Percentiles rank a stretch among this genome's conserved stretches.
Evolutionary conservation across 768 basidiomycete species (phyloP).

Genomic region (Leucocoprinus birnbaumii): DNA sequence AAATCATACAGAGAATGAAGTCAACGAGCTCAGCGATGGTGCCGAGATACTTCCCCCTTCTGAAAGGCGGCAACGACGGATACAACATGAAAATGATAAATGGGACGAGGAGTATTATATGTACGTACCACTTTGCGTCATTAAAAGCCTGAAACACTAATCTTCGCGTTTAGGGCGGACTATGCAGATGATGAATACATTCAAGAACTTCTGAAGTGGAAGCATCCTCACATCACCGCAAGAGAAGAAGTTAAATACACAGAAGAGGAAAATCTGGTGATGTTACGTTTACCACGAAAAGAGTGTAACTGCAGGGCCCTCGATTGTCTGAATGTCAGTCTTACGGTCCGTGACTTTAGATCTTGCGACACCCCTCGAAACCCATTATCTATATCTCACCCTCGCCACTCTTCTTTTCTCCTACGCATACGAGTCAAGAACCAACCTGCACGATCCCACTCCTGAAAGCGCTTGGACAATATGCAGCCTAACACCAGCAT

Average conservation of each 20-base stretch:
- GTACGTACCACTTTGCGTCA: constrained; percentile 31
- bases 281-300: constrained; percentile 56
- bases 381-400: constrained; percentile 62
- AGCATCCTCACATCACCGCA: constrained; percentile 45
- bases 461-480: constrained; percentile 90
- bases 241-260: constrained; percentile 48
- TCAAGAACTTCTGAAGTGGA: constrained; percentile 65
- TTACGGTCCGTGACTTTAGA: constrained; percentile 38
- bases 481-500: constrained; percentile 65
- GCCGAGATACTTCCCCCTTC: constrained; percentile 51
- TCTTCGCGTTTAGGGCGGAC: constrained; percentile 60
- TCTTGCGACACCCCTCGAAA: constrained; percentile 52
- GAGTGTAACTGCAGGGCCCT: constrained; percentile 39
- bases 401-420: constrained; percentile 73
- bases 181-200: constrained; percentile 77
- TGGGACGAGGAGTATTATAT: constrained; percentile 87
- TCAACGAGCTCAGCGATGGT: constrained; percentile 72
- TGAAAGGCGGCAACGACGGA: constrained; percentile 52
- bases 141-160: constrained; percentile 11
- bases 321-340: neutral
- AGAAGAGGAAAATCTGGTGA: constrained; percentile 66
- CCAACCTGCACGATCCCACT: constrained; percentile 76
- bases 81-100: constrained; percentile 68
- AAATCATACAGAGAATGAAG: constrained; percentile 73
- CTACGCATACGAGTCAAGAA: constrained; percentile 79